These are phyloP conservation scores for Senecio squalidus DNA, from an alignment of 140 eudicot genomes.

Conservation along the genomic window DNA sequence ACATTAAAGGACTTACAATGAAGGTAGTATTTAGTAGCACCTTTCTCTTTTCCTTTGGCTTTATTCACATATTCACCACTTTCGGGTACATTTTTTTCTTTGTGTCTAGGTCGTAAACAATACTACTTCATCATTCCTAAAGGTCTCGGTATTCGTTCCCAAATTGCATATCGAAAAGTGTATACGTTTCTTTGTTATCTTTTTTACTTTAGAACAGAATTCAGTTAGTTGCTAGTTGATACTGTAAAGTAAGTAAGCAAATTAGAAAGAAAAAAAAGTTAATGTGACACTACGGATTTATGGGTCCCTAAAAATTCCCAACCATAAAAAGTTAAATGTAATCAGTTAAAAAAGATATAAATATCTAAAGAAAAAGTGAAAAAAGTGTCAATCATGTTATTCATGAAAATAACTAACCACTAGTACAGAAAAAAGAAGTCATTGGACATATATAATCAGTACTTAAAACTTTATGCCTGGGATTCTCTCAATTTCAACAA, in stretches of 20 bases:
- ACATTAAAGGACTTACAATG: too few species aligned
- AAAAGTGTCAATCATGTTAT: constrained; percentile 28
- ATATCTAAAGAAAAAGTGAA: constrained; percentile 31
- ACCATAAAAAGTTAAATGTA: constrained; percentile 32
- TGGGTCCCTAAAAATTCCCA: constrained; percentile 43
- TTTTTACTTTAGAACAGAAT: constrained; percentile 11
- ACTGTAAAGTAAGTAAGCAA: neutral
- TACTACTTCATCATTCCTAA: too few species aligned
- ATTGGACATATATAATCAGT: constrained; percentile 26
- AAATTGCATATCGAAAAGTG: too few species aligned
- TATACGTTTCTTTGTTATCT: neutral
- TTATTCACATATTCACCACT: neutral
- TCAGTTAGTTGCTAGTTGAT: constrained; percentile 9
- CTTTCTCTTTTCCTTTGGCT: neutral
- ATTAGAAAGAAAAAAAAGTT: constrained; percentile 10
- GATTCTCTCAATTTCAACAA: constrained; percentile 62
- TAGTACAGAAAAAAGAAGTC: constrained; percentile 23
- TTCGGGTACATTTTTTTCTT: too few species aligned
- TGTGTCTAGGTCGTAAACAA: too few species aligned
- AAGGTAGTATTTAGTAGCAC: too few species aligned
- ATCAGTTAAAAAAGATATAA: constrained; percentile 30
- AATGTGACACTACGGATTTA: constrained; percentile 28
- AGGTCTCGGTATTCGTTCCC: too few species aligned
- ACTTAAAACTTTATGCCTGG: constrained; percentile 51
- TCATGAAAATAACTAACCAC: constrained; percentile 28